Evolutionary conservation across 495 filamentous ascomycete genomes (phyloP).

Genomic region (Alectoria sarmentosa): DNA sequence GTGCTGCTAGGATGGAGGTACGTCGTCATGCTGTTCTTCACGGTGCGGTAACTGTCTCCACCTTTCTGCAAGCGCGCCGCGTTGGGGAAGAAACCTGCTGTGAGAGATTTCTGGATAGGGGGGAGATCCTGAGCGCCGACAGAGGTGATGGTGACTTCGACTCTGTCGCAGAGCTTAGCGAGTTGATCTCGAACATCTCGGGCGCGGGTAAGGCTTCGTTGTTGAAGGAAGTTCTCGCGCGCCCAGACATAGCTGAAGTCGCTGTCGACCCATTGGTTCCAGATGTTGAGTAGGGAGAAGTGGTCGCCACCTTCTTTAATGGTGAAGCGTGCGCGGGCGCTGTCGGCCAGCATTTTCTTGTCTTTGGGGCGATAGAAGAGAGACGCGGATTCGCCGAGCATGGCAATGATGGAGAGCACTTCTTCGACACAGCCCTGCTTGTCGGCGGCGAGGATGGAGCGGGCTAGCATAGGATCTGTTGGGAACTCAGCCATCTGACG

Average conservation of each 20-base stretch:
- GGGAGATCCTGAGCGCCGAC: constrained; percentile 62
- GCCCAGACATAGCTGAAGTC: constrained; percentile 89
- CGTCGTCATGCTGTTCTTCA: constrained; percentile 86
- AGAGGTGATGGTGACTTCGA: constrained; percentile 70
- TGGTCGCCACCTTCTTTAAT: constrained; percentile 91
- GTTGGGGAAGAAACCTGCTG: constrained; percentile 91
- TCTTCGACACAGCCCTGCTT: constrained; percentile 89
- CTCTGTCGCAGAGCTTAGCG: constrained; percentile 86
- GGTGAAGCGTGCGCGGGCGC: constrained; percentile 86
- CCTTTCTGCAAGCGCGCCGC: constrained; percentile 78
- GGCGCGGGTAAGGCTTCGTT: constrained; percentile 75
- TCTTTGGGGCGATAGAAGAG: constrained; percentile 97
- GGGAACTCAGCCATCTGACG: constrained; percentile 97
- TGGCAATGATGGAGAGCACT: constrained; percentile 87
- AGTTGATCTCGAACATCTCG: constrained; percentile 93
- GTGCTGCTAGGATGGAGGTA: constrained; percentile 84
- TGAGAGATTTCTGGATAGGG: constrained; percentile 81
- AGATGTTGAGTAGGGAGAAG: constrained; percentile 86
- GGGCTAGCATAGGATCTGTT: constrained; percentile 88
- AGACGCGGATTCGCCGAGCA: constrained; percentile 82
- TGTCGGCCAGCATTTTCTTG: constrained; percentile 93
- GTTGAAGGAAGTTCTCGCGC: constrained; percentile 90
- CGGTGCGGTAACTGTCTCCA: constrained; percentile 87
- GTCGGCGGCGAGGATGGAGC: constrained; percentile 83
- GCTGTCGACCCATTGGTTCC: constrained; percentile 92